phyloP scores from a whole-genome alignment of 345 rosid species.

The Eucalyptus curtisii region DNA sequence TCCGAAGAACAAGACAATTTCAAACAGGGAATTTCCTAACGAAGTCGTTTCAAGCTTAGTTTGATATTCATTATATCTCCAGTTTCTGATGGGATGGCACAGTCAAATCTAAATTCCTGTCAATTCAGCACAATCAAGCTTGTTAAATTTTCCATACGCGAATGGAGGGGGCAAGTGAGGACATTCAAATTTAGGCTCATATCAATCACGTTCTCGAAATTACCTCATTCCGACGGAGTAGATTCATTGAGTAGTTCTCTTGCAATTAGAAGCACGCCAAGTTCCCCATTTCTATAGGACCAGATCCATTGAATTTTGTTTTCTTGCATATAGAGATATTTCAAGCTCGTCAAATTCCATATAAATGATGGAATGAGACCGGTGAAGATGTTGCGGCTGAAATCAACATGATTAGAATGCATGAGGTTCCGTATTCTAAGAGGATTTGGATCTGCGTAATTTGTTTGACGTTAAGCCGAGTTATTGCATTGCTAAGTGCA shows the following conservation, averaged over 20 bases:
- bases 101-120: neutral
- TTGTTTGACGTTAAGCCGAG: neutral
- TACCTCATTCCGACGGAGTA: neutral
- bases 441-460: neutral
- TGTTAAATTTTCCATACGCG: neutral
- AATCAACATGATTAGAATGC: neutral
- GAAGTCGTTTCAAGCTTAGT: neutral
- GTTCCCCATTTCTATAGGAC: neutral
- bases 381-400: neutral
- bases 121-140: neutral
- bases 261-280: neutral
- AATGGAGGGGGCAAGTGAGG: neutral
- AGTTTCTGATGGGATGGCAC: neutral
- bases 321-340: neutral
- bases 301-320: neutral
- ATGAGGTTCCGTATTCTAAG: neutral
- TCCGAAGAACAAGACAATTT: neutral
- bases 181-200: neutral
- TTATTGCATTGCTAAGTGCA: neutral
- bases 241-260: neutral
- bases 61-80: neutral
- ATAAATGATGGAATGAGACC: neutral
- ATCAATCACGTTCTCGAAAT: neutral
- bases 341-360: neutral
- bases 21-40: too few species aligned